A percentile compares a stretch with the other conserved stretches of the same genome.
Evolutionary conservation across 495 filamentous ascomycete genomes (phyloP).

Genomic region (Podospora anserina): DNA sequence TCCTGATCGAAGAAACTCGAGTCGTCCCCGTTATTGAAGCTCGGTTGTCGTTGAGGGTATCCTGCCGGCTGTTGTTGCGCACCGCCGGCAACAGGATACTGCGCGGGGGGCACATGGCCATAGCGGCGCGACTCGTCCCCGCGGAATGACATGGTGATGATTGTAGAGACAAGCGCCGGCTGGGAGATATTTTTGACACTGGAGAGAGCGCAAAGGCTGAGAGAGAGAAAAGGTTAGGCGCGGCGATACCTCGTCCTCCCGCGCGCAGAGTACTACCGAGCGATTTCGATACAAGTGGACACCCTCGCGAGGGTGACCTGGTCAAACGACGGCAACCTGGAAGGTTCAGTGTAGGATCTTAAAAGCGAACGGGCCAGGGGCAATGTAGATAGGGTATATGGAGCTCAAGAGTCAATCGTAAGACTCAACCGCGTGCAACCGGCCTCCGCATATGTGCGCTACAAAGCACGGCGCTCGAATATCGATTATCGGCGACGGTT

Average conservation of each 20-base stretch:
- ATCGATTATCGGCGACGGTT: background rate
- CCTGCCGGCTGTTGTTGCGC: constrained; percentile 30
- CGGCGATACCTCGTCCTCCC: background rate
- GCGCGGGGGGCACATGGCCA: constrained; percentile 55
- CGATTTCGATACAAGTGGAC: constrained; percentile 3
- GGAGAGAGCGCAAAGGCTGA: background rate
- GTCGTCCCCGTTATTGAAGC: constrained; percentile 81
- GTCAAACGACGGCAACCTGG: background rate
- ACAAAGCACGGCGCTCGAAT: background rate
- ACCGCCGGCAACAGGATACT: constrained; percentile 48
- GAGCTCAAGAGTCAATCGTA: background rate
- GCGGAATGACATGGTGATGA: constrained; percentile 51
- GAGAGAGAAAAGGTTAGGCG: background rate
- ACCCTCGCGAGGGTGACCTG: background rate
- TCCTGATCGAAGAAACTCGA: constrained; percentile 48
- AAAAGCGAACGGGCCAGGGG: background rate
- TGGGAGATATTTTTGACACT: background rate
- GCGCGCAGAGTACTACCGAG: constrained; percentile 1
- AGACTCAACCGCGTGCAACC: background rate
- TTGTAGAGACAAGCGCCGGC: constrained; percentile 1
- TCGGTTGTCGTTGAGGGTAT: constrained; percentile 58
- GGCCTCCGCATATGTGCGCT: background rate
- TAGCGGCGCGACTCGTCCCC: constrained; percentile 55
- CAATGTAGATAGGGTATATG: background rate
- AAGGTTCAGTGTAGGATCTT: too few species aligned